Conservation (phyloP, 305 asterid species). For the Fraxinus angustifolia region DNA sequence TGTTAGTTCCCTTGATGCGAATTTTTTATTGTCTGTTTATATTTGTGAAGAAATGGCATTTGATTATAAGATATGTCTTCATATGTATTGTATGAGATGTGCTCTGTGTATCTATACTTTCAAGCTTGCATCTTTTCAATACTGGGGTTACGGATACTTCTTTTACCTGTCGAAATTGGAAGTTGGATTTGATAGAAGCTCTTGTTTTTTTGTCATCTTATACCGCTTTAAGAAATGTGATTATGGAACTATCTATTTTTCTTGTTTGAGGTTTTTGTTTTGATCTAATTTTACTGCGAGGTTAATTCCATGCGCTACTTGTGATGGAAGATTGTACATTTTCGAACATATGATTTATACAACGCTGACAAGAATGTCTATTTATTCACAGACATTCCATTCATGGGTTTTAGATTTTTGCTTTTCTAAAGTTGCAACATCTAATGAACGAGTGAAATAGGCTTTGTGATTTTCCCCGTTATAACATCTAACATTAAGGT, state of each 20-base stretch:
- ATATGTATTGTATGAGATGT: not conserved
- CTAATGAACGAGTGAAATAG: not conserved
- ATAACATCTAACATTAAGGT: not conserved
- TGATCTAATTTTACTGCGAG: not conserved
- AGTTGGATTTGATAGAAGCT: not conserved
- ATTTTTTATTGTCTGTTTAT: not conserved
- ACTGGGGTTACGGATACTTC: not conserved
- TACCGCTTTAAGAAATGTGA: not conserved
- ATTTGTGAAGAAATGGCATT: not conserved
- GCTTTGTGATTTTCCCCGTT: not conserved
- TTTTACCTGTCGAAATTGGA: not conserved
- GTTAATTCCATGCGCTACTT: not conserved
- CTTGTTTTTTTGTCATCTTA: not conserved
- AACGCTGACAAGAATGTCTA: not conserved
- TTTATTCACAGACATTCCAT: not conserved
- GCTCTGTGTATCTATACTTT: constrained; percentile 3
- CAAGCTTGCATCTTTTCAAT: not conserved
- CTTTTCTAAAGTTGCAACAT: not conserved
- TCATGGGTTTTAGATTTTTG: not conserved
- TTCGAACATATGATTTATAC: not conserved
- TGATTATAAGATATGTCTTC: constrained; percentile 10
- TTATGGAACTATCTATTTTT: not conserved
- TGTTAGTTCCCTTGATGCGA: not conserved
- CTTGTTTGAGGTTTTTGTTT: not conserved
- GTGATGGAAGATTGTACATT: not conserved